Percentiles rank a stretch among this genome's conserved stretches.
These are phyloP conservation scores for Leccinellum rugosiceps DNA, from an alignment of 768 basidiomycete genomes.

Conservation along the genomic window DNA sequence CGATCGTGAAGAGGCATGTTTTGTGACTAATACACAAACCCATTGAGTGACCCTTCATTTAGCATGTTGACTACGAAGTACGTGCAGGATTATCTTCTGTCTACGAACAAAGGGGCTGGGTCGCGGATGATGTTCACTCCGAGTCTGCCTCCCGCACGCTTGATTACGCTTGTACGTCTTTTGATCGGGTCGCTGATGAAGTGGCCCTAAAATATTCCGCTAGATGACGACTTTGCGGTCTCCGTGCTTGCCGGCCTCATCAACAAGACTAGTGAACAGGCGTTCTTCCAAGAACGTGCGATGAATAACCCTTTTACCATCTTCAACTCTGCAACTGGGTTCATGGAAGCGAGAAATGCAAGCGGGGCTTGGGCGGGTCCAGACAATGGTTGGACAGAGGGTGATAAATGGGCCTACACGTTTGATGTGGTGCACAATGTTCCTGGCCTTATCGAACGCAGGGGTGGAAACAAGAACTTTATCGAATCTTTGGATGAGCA, in stretches of 20 bases:
- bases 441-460: slow-evolving; percentile 53
- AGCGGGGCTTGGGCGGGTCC: slow-evolving; percentile 72
- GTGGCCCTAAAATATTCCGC: background rate
- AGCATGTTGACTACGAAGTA: slow-evolving; percentile 78
- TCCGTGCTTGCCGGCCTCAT: slow-evolving; percentile 58
- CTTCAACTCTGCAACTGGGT: slow-evolving; percentile 65
- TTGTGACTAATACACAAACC: background rate
- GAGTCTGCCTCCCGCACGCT: slow-evolving; percentile 78
- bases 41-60: background rate
- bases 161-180: slow-evolving; percentile 66
- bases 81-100: slow-evolving; percentile 71
- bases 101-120: slow-evolving; percentile 70
- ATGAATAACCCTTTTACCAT: slow-evolving; percentile 55
- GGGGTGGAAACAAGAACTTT: slow-evolving; percentile 66
- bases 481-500: slow-evolving; percentile 63
- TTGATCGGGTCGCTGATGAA: background rate
- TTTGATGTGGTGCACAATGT: slow-evolving; percentile 76
- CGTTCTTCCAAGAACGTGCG: slow-evolving; percentile 55
- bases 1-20: slow-evolving; percentile 66
- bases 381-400: slow-evolving; percentile 78
- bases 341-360: slow-evolving; percentile 77
- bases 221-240: slow-evolving; percentile 78
- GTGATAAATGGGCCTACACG: slow-evolving; percentile 74
- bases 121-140: slow-evolving; percentile 74
- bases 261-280: slow-evolving; percentile 46